Conservation (phyloP, 768 basidiomycete genomes). For the Cubamyces lactineus region DNA sequence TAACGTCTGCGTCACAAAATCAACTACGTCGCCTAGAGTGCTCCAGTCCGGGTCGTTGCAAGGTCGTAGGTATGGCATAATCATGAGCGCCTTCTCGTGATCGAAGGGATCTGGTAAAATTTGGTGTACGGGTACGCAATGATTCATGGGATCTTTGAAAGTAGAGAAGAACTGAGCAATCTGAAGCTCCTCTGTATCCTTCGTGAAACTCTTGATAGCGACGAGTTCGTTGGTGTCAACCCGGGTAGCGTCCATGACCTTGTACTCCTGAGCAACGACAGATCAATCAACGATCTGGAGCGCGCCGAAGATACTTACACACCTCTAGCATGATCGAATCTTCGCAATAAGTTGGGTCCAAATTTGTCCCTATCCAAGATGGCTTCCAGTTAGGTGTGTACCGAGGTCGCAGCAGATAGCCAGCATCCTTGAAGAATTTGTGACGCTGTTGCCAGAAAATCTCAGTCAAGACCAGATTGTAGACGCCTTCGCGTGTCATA, state of each 20-base stretch:
- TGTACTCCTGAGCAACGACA: neutral
- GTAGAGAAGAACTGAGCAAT: conserved; percentile 22
- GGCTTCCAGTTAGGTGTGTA: conserved; percentile 21
- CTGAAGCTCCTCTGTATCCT: conserved; percentile 16
- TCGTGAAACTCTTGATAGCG: conserved; percentile 18
- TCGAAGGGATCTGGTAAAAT: conserved; percentile 25
- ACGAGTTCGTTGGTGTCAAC: conserved; percentile 15
- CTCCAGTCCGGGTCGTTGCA: conserved; percentile 33
- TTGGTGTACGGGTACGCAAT: conserved; percentile 31
- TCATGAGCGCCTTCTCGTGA: conserved; percentile 13
- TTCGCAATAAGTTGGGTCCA: conserved; percentile 13
- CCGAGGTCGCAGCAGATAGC: conserved; percentile 30
- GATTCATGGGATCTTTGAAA: conserved; percentile 20
- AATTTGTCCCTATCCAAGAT: conserved; percentile 21
- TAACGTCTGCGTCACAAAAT: conserved; percentile 24
- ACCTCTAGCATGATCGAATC: conserved; percentile 17
- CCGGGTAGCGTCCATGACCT: conserved; percentile 28
- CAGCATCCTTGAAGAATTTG: conserved; percentile 13
- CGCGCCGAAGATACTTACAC: neutral
- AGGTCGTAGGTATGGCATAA: conserved; percentile 33
- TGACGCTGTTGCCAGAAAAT: conserved; percentile 21
- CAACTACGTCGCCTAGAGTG: conserved; percentile 28
- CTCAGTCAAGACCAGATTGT: conserved; percentile 10
- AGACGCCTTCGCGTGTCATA: conserved; percentile 7
- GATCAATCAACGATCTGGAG: too few species aligned